These are phyloP conservation scores for Noccaea caerulescens DNA, from an alignment of 345 rosid genomes.

Conservation along the genomic window DNA sequence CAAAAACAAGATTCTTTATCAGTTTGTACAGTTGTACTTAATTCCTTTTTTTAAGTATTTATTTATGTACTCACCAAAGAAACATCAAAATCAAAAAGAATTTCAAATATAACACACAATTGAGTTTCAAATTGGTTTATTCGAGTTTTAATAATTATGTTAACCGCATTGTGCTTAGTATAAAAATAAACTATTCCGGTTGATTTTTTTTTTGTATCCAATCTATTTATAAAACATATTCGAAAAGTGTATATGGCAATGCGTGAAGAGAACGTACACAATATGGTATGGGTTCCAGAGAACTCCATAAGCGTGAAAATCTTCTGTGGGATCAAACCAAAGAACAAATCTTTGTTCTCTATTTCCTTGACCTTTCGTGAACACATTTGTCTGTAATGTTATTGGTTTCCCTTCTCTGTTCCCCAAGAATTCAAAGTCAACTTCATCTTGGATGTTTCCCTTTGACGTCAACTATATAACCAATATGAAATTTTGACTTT, in stretches of 20 bases:
- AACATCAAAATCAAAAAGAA: too few relatives aligned
- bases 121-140: neutral
- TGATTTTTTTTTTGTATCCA: neutral
- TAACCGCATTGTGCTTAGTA: neutral
- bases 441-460: constrained; percentile 53
- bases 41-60: too few relatives aligned
- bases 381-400: constrained; percentile 58
- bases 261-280: constrained; percentile 45
- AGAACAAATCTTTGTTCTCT: constrained; percentile 60
- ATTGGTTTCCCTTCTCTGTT: constrained; percentile 61
- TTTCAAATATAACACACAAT: too few relatives aligned
- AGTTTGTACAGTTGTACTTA: too few relatives aligned
- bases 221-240: neutral
- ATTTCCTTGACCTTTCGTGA: constrained; percentile 51
- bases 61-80: too few relatives aligned
- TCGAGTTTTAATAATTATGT: too few relatives aligned
- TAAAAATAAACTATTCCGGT: neutral
- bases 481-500: neutral
- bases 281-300: constrained; percentile 69
- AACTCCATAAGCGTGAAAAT: constrained; percentile 54
- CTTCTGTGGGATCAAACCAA: constrained; percentile 65
- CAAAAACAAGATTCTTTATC: too few relatives aligned
- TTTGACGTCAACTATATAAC: constrained; percentile 44
- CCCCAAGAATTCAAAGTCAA: constrained; percentile 76
- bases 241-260: neutral